phyloP scores from a whole-genome alignment of 208 protist species.

The Trypanosoma rangeli region DNA sequence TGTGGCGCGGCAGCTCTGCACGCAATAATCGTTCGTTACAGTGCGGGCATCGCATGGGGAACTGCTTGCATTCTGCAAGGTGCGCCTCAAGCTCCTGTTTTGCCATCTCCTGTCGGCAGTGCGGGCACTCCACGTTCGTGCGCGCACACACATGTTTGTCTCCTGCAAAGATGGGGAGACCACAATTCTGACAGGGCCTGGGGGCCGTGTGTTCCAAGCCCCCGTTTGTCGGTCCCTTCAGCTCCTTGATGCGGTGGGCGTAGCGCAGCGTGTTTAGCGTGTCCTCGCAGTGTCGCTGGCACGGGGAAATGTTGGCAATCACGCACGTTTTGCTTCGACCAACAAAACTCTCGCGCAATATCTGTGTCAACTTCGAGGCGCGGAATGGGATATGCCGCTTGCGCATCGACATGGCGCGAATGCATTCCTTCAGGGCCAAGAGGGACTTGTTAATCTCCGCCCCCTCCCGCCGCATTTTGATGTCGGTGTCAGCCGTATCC shows the following conservation, averaged over 20 bases:
- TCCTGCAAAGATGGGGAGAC: conserved; percentile 64
- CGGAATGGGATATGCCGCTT: conserved; percentile 96
- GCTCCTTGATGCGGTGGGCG: conserved; percentile 83
- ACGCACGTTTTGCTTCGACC: conserved; percentile 92
- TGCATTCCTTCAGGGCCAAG: conserved; percentile 98
- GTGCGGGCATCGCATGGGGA: conserved; percentile 61
- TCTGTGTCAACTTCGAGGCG: conserved; percentile 95
- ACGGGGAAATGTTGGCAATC: conserved; percentile 93
- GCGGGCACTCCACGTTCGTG: conserved; percentile 52
- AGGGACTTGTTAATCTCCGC: conserved; percentile 98
- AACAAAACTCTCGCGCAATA: conserved; percentile 94
- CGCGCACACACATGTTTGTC: conserved; percentile 74
- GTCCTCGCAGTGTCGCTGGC: conserved; percentile 88
- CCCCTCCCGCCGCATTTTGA: conserved; percentile 90
- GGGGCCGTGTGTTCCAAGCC: conserved; percentile 32
- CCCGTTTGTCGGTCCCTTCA: conserved; percentile 31
- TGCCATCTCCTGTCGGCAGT: conserved; percentile 69
- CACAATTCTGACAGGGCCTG: conserved; percentile 65
- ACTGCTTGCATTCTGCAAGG: conserved; percentile 65
- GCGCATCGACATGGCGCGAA: conserved; percentile 92
- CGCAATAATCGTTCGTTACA: conserved; percentile 73
- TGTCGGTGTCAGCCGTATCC: conserved; percentile 89
- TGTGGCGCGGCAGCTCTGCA: conserved; percentile 49
- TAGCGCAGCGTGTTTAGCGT: conserved; percentile 97
- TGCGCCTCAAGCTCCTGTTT: conserved; percentile 72